phyloP scores from a whole-genome alignment of 495 filamentous ascomycete species.

The Penicillium robsamsonii region DNA sequence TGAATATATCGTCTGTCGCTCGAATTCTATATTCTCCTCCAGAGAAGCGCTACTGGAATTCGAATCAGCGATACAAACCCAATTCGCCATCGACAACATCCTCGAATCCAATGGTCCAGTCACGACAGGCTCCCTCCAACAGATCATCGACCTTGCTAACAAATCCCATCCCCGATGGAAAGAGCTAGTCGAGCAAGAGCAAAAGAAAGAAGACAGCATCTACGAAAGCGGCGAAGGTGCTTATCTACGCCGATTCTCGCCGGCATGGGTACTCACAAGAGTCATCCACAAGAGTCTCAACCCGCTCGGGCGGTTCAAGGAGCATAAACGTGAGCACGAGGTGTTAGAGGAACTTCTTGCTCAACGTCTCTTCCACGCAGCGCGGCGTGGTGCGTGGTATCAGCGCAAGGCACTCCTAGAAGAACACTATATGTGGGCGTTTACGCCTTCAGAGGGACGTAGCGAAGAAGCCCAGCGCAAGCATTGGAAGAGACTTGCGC shows the following conservation, averaged over 20 bases:
- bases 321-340: constrained; percentile 73
- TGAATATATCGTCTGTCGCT: constrained; percentile 84
- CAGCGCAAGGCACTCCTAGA: constrained; percentile 92
- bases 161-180: constrained; percentile 79
- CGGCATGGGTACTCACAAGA: constrained; percentile 90
- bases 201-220: constrained; percentile 71
- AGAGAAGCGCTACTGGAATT: constrained; percentile 78
- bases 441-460: constrained; percentile 51
- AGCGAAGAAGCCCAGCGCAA: constrained; percentile 67
- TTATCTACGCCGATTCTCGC: constrained; percentile 87
- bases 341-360: constrained; percentile 72
- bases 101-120: constrained; percentile 83
- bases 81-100: constrained; percentile 78
- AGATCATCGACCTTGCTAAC: constrained; percentile 71
- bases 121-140: constrained; percentile 57
- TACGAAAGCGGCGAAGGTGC: constrained; percentile 86
- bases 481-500: constrained; percentile 76
- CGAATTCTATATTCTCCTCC: constrained; percentile 82
- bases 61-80: constrained; percentile 78
- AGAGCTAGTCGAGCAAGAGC: constrained; percentile 69
- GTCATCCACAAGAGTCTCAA: constrained; percentile 85
- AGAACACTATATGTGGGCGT: constrained; percentile 84
- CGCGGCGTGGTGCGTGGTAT: constrained; percentile 89
- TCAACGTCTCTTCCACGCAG: constrained; percentile 81
- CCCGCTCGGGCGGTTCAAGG: constrained; percentile 80